Percentiles rank a stretch among this genome's conserved stretches.
phyloP scores from a whole-genome alignment of 306 rosid genomes.

The Phaseolus lunatus region DNA sequence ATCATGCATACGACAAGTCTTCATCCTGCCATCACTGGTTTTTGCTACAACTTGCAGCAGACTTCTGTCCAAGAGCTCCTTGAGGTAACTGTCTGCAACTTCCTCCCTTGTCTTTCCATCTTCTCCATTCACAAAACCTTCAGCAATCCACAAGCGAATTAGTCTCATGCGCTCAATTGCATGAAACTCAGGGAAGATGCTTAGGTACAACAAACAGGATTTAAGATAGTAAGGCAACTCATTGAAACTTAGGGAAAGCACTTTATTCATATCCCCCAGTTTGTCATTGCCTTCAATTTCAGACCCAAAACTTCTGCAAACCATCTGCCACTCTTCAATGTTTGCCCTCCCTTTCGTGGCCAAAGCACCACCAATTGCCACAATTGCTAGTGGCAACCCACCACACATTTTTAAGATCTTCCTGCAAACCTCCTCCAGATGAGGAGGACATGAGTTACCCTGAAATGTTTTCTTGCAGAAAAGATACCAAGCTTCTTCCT shows the following conservation, averaged over 20 bases:
- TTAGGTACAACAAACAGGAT: slow-evolving; percentile 64
- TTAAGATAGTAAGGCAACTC: slow-evolving; percentile 72
- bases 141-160: slow-evolving; percentile 71
- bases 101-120: slow-evolving; percentile 60
- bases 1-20: slow-evolving; percentile 59
- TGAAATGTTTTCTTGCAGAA: slow-evolving; percentile 62
- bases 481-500: slow-evolving; percentile 57
- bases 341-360: slow-evolving; percentile 47
- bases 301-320: slow-evolving; percentile 51
- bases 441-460: slow-evolving; percentile 53
- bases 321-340: slow-evolving; percentile 59
- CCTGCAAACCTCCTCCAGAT: slow-evolving; percentile 45
- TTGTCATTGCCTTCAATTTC: slow-evolving; percentile 52
- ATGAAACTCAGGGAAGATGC: slow-evolving; percentile 56
- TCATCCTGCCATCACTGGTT: slow-evolving; percentile 53
- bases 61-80: slow-evolving; percentile 66
- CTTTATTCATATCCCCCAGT: slow-evolving; percentile 56
- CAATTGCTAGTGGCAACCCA: slow-evolving; percentile 66
- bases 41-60: slow-evolving; percentile 57
- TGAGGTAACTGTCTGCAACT: slow-evolving; percentile 67
- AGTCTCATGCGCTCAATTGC: slow-evolving; percentile 54
- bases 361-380: slow-evolving; percentile 60
- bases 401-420: slow-evolving; percentile 52
- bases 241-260: slow-evolving; percentile 63
- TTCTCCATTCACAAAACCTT: slow-evolving; percentile 61